Evolutionary conservation across 371 early-diverging fungal species (phyloP).

Genomic region (Haplosporangium sp.): DNA sequence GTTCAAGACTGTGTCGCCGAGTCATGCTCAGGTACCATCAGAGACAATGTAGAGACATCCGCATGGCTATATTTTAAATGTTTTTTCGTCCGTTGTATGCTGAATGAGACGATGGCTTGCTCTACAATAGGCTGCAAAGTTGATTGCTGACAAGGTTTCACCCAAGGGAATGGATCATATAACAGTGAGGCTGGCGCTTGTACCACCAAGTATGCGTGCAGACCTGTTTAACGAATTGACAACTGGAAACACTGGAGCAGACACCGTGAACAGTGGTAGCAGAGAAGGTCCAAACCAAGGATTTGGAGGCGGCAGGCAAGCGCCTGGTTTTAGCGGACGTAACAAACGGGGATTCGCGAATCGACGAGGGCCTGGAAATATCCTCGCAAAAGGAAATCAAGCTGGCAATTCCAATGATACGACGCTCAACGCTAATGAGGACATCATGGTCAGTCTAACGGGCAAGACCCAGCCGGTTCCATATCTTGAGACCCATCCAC

Average conservation of each 20-base stretch:
- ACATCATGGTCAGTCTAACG: slow-evolving; percentile 40
- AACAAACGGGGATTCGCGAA: too few species aligned
- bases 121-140: slow-evolving; percentile 26
- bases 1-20: slow-evolving; percentile 40
- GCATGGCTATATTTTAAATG: not conserved
- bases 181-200: slow-evolving; percentile 80
- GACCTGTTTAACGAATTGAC: slow-evolving; percentile 1
- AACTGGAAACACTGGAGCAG: slow-evolving; percentile 6
- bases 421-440: too few species aligned
- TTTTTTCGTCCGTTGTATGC: not conserved
- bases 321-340: too few species aligned
- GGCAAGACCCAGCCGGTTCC: slow-evolving; percentile 48
- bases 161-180: slow-evolving; percentile 76
- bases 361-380: too few species aligned
- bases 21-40: slow-evolving; percentile 25
- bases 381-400: too few species aligned
- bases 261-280: slow-evolving; percentile 9
- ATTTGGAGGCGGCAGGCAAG: too few species aligned
- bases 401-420: too few species aligned
- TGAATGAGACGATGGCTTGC: too few species aligned
- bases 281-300: too few species aligned
- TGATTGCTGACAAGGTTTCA: slow-evolving; percentile 39
- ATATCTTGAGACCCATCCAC: slow-evolving; percentile 38
- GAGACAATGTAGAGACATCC: not conserved
- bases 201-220: slow-evolving; percentile 33